Conservation (phyloP, 2,329 filamentous ascomycete species). For the Raffaelea ambrosiae region DNA sequence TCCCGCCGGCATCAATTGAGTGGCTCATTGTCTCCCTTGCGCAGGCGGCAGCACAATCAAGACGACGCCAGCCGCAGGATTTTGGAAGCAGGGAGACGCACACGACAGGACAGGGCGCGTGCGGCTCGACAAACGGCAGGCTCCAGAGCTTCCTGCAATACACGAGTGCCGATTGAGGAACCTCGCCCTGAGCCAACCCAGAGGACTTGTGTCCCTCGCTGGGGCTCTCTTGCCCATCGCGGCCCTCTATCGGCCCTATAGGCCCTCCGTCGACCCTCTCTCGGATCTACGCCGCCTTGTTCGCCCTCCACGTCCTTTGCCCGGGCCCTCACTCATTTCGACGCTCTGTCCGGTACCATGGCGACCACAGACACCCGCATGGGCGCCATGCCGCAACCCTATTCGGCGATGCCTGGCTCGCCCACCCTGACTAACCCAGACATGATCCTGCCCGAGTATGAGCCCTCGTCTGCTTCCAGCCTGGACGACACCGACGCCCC, state of each 20-base stretch:
- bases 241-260: background rate
- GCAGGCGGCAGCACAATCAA: no score
- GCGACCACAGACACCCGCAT: slow-evolving; percentile 15
- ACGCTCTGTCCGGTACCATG: slow-evolving; percentile 6
- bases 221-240: background rate
- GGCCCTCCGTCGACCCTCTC: no score
- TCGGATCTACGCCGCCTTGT: no score
- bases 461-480: slow-evolving; percentile 44
- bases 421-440: slow-evolving; percentile 89
- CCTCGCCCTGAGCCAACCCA: background rate
- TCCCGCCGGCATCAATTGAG: no score
- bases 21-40: no score
- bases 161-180: background rate
- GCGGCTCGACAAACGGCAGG: no score
- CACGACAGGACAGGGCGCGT: no score
- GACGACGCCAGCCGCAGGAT: no score
- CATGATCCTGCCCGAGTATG: slow-evolving; percentile 80
- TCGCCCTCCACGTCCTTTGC: background rate
- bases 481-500: slow-evolving; percentile 28
- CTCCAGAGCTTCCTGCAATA: background rate
- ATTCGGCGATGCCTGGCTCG: slow-evolving; percentile 54
- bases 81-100: no score
- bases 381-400: slow-evolving; percentile 23
- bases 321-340: background rate
- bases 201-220: background rate